Base-by-base conservation (phyloP, 768 basidiomycete genomes). In the Sarcodon aspratus region DNA sequence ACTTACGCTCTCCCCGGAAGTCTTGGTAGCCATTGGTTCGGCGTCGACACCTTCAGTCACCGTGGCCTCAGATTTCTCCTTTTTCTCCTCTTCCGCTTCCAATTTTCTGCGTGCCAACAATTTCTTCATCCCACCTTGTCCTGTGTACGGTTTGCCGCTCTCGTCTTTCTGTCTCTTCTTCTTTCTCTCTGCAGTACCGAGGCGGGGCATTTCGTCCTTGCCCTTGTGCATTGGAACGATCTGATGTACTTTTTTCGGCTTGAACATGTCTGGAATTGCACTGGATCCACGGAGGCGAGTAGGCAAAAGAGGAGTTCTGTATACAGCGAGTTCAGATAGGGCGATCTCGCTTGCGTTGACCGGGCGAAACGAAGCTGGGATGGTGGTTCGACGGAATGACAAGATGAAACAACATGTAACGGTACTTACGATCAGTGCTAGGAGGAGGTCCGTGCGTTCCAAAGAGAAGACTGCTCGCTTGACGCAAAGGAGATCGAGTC, bases 101-200 rank as follows among this genome's bases (percentile, higher is more conserved):
- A 69, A 64, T 57, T 74, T 75, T 45, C 80, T 69, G 54, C 76
- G 73, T 17, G 82, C 79, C 36, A 88, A 62, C 61, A 85, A 65
- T 58, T 82, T 88, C 69, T 82, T 86, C 73, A 86, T 80, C 0
- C 84, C 83, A 47, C 85, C 82, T 52, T 79, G 76, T 7, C 85
- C 86, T 1, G 84, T 80, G 56, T 89, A 89, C 3, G 86, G 86
- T 57, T 88, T 88, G 36, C 72, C 73, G 52, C 61, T 62, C 36
- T 64, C 57, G 38, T 62, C 68, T 56, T 71, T 62, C 43, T 58
- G 62, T 6, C 57, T 58, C 59, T 70, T 65, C 33, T 55, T 45
- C 48, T 55, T 56, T 17, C 46, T 45, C 48, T 66, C 57, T 47
- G 55, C 54, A 27, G 66, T 71, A 12, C 74, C 76, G 13, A 73